A percentile compares a stretch with the other conserved stretches of the same genome.
phyloP scores from a whole-genome alignment of 2,329 filamentous ascomycete species.

The Rosellinia necatrix region DNA sequence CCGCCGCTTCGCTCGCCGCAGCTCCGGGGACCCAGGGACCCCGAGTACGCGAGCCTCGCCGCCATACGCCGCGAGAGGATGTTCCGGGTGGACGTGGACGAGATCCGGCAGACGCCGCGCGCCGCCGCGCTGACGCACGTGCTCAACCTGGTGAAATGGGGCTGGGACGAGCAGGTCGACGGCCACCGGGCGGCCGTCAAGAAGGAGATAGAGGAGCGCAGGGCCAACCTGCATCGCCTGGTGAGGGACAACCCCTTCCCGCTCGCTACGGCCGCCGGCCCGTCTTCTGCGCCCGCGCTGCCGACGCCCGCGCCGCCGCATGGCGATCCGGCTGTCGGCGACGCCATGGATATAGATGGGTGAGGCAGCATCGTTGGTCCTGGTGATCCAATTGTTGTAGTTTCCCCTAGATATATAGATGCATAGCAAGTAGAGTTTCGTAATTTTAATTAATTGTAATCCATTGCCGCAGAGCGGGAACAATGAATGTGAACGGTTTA shows the following conservation, averaged over 20 bases:
- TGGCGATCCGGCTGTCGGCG: background rate
- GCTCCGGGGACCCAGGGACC: slow-evolving; percentile 22
- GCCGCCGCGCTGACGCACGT: slow-evolving; percentile 27
- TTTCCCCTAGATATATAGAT: background rate
- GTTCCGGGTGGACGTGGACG: slow-evolving; percentile 16
- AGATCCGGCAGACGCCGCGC: slow-evolving; percentile 29
- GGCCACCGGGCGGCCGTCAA: slow-evolving; percentile 28
- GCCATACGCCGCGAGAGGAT: slow-evolving; percentile 23
- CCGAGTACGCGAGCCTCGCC: slow-evolving; percentile 17
- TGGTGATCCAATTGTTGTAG: background rate
- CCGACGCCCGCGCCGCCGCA: background rate
- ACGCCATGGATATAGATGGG: slow-evolving; percentile 26
- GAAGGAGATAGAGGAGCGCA: slow-evolving; percentile 28
- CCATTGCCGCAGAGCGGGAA: too few species aligned
- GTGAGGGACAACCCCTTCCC: slow-evolving; percentile 7
- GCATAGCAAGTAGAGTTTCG: too few species aligned
- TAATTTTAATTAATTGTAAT: too few species aligned
- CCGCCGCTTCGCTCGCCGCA: too few species aligned
- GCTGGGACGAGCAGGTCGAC: slow-evolving; percentile 29
- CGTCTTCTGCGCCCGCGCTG: background rate
- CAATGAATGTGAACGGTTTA: too few species aligned
- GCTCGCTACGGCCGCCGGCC: slow-evolving; percentile 2
- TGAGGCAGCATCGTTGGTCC: background rate
- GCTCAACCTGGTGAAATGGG: slow-evolving; percentile 29
- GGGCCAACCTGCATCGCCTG: slow-evolving; percentile 22